A percentile compares a stretch with the other conserved stretches of the same genome.
phyloP scores from a whole-genome alignment of 345 rosid genomes.

The Cardamine resedifolia region DNA sequence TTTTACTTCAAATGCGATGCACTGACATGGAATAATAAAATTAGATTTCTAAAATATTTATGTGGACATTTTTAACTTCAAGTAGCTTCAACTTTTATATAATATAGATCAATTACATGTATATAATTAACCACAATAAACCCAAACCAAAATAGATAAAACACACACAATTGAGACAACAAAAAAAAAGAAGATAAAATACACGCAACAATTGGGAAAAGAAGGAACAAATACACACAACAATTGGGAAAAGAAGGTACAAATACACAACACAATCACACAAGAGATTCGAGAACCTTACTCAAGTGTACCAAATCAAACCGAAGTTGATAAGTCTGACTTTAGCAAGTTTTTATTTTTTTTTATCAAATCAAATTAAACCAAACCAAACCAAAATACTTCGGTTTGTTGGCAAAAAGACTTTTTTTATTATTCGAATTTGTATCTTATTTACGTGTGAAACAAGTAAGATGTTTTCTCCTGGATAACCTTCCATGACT shows the following conservation, averaged over 20 bases:
- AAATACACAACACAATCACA: too few species aligned
- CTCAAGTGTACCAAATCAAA: background rate
- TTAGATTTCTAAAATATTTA: too few species aligned
- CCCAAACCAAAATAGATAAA: background rate
- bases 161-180: too few species aligned
- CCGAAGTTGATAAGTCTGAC: background rate
- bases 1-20: too few species aligned
- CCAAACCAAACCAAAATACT: background rate
- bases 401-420: conserved; percentile 17
- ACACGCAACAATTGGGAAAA: background rate
- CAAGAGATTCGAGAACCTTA: background rate
- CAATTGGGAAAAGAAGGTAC: too few species aligned
- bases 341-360: conserved; percentile 4
- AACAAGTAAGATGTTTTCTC: conserved; percentile 59
- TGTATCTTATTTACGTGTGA: conserved; percentile 12
- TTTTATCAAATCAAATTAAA: background rate
- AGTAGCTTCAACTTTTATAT: too few species aligned
- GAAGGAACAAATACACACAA: background rate
- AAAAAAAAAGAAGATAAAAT: too few species aligned
- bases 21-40: too few species aligned
- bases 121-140: background rate
- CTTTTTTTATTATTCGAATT: background rate
- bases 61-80: too few species aligned
- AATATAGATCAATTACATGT: too few species aligned
- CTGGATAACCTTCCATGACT: conserved; percentile 75